A percentile compares a stretch with the other conserved stretches of the same genome.
phyloP scores from a whole-genome alignment of 1,284 basidiomycete species.

The Trichosporon ovoides region DNA sequence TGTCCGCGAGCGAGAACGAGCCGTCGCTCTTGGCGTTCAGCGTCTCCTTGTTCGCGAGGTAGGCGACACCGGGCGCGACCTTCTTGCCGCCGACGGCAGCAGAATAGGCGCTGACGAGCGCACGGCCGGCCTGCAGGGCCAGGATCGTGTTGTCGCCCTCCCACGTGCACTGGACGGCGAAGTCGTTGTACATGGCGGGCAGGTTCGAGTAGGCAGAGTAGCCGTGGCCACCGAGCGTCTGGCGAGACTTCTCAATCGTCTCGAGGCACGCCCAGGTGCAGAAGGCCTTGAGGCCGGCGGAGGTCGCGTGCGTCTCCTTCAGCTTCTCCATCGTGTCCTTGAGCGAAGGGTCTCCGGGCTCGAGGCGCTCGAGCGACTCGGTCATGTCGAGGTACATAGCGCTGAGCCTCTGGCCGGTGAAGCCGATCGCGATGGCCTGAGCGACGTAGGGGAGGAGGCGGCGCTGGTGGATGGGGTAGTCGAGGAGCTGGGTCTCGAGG shows the following conservation, averaged over 20 bases:
- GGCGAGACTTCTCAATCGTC: slow-evolving; percentile 56
- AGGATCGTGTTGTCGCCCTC: slow-evolving; percentile 57
- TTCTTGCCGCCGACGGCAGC: slow-evolving; percentile 52
- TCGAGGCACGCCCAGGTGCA: slow-evolving; percentile 58
- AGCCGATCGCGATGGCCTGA: slow-evolving; percentile 56
- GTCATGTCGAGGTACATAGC: slow-evolving; percentile 51
- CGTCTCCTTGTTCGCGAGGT: slow-evolving; percentile 50
- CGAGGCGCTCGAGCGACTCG: slow-evolving; percentile 53
- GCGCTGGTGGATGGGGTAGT: slow-evolving; percentile 59
- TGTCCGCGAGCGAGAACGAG: slow-evolving; percentile 51
- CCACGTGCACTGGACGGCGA: slow-evolving; percentile 56
- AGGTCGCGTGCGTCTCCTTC: slow-evolving; percentile 58
- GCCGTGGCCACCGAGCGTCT: slow-evolving; percentile 57
- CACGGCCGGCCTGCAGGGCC: slow-evolving; percentile 54
- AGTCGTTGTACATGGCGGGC: slow-evolving; percentile 55
- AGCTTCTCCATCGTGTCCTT: slow-evolving; percentile 51
- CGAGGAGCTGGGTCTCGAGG: slow-evolving; percentile 55
- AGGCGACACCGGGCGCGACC: slow-evolving; percentile 51
- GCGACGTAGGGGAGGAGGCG: slow-evolving; percentile 56
- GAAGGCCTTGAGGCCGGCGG: slow-evolving; percentile 58
- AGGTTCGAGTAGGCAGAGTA: slow-evolving; percentile 57
- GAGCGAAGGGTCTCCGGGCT: slow-evolving; percentile 50
- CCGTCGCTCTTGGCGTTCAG: slow-evolving; percentile 50
- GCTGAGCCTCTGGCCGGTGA: slow-evolving; percentile 52
- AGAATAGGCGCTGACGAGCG: slow-evolving; percentile 53